Evolutionary conservation across 1,284 basidiomycete species (phyloP).

Genomic region (Pholiota adiposa): DNA sequence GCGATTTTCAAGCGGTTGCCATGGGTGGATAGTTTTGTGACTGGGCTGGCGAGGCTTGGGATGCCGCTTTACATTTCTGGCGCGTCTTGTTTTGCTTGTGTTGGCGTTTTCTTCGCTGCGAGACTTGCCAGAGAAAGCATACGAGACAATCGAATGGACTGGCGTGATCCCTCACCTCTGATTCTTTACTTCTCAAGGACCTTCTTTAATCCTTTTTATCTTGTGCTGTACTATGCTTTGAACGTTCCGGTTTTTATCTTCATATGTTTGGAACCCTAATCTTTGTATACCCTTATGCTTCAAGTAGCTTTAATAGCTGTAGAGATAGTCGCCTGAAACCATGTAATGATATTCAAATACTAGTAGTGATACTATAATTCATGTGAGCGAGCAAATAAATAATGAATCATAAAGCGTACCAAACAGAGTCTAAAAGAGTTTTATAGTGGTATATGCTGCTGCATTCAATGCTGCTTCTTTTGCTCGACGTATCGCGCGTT

Average conservation of each 20-base stretch:
- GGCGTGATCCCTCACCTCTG: conserved; percentile 9
- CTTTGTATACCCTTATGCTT: too few species aligned
- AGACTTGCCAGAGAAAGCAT: not conserved
- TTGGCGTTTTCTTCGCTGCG: conserved; percentile 8
- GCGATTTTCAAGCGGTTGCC: not conserved
- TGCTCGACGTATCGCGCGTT: conserved; percentile 54
- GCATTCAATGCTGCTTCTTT: conserved; percentile 11
- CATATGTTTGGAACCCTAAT: too few species aligned
- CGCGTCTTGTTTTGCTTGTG: conserved; percentile 9
- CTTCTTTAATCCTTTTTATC: not conserved
- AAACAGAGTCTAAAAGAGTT: not conserved
- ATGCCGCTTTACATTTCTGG: conserved; percentile 8
- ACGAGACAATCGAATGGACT: conserved; percentile 10
- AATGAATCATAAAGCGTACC: not conserved
- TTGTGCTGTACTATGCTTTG: not conserved
- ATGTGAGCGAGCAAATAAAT: not conserved
- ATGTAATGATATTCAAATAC: not conserved
- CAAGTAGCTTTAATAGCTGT: not conserved
- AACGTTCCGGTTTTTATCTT: not conserved
- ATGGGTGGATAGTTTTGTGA: not conserved
- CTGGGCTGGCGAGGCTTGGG: not conserved
- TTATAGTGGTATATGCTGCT: too few species aligned
- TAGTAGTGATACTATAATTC: conserved; percentile 1
- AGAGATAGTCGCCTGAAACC: not conserved
- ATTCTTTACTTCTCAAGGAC: too few species aligned